Conservation (phyloP, 2,329 filamentous ascomycete species). For the Triangularia setosa region DNA sequence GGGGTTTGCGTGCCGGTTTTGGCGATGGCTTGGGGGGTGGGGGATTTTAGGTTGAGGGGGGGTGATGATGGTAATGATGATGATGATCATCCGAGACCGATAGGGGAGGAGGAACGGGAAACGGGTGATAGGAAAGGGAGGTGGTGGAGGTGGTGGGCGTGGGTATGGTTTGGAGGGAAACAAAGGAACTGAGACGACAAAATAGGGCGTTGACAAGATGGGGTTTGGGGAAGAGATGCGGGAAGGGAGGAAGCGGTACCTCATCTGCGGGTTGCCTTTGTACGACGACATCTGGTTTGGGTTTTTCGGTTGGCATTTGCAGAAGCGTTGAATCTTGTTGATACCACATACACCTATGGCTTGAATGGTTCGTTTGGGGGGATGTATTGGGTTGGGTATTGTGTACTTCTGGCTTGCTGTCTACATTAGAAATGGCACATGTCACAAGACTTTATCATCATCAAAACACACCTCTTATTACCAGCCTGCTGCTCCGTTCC, state of each 20-base stretch:
- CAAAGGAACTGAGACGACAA: not conserved
- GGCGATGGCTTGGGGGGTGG: constrained; percentile 40
- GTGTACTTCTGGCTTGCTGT: too few species aligned
- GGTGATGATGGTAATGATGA: too few species aligned
- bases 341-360: too few species aligned
- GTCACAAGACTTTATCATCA: not conserved
- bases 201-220: too few species aligned
- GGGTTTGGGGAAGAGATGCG: not conserved
- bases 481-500: too few species aligned
- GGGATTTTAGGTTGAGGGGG: constrained; percentile 48
- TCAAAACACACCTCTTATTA: not conserved
- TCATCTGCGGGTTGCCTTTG: not conserved
- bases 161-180: not conserved
- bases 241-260: not conserved
- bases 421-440: not conserved
- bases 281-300: not conserved
- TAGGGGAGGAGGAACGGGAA: not conserved
- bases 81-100: not conserved
- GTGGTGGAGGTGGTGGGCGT: not conserved
- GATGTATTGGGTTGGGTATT: too few species aligned
- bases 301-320: not conserved
- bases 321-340: not conserved
- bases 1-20: constrained; percentile 52
- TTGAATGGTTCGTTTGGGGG: too few species aligned
- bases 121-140: not conserved